Conservation (phyloP, 2,329 filamentous ascomycete species). For the Trichoderma guizhouense region DNA sequence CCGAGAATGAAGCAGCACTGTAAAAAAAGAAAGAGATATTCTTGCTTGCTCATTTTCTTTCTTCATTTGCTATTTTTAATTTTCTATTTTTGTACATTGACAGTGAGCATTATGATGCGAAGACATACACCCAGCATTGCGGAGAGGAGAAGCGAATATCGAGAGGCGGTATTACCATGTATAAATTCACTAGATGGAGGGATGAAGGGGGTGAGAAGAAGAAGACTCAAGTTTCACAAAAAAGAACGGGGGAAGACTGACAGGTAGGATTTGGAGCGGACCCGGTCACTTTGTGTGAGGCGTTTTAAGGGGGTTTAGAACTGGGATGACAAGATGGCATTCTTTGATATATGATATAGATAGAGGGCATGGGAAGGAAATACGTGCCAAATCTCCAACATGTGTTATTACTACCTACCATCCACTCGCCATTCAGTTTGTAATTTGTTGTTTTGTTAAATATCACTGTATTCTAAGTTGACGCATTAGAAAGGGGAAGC, state of each 20-base stretch:
- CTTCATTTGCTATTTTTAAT: background rate
- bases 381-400: slow-evolving; percentile 27
- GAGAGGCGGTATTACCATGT: background rate
- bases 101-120: slow-evolving; percentile 6
- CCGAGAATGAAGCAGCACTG: slow-evolving; percentile 1
- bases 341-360: slow-evolving; percentile 24
- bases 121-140: background rate
- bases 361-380: slow-evolving; percentile 25
- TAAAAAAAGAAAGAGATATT: background rate
- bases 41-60: background rate
- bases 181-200: slow-evolving; percentile 1
- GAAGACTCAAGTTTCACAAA: slow-evolving; percentile 25
- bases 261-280: background rate
- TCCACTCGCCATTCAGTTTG: background rate
- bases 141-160: background rate
- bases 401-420: slow-evolving; percentile 16
- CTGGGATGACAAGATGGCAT: slow-evolving; percentile 24
- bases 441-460: background rate
- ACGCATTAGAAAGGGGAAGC: background rate
- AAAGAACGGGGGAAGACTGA: slow-evolving; percentile 22
- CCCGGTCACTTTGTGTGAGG: slow-evolving; percentile 11
- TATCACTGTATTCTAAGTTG: background rate
- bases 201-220: background rate
- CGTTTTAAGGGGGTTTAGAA: slow-evolving; percentile 22
- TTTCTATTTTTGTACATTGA: background rate